Conservation (phyloP, 2,329 filamentous ascomycete species). For the Leptographium flavum region DNA sequence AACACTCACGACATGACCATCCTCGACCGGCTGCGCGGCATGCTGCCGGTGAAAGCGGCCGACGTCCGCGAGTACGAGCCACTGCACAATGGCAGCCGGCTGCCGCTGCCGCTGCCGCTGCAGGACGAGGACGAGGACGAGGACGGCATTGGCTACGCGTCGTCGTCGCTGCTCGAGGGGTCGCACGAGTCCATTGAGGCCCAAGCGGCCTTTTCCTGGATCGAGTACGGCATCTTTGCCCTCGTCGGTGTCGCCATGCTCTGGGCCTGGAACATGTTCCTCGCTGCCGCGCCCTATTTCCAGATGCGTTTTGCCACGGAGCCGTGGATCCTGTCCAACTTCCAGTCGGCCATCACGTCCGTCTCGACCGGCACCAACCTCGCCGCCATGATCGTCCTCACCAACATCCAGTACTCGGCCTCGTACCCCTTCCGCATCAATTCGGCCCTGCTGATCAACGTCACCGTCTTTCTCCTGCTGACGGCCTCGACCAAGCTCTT, state of each 20-base stretch:
- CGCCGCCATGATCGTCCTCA: slow-evolving; percentile 58
- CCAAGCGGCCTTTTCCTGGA: slow-evolving; percentile 56
- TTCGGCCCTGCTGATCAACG: slow-evolving; percentile 60
- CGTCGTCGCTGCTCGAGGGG: slow-evolving; percentile 15
- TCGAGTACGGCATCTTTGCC: slow-evolving; percentile 75
- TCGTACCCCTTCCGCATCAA: slow-evolving; percentile 83
- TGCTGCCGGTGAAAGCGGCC: slow-evolving; percentile 17
- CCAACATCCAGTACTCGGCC: slow-evolving; percentile 65
- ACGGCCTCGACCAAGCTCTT: slow-evolving; percentile 65
- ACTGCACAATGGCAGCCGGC: slow-evolving; percentile 12
- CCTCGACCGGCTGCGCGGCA: slow-evolving; percentile 25
- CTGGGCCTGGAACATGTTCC: slow-evolving; percentile 99
- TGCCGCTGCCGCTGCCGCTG: too few species aligned
- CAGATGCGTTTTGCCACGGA: slow-evolving; percentile 61
- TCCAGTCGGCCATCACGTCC: slow-evolving; percentile 79
- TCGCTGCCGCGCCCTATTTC: slow-evolving; percentile 90
- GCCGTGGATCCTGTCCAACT: slow-evolving; percentile 61
- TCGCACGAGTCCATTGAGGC: slow-evolving; percentile 6
- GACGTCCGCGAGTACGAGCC: slow-evolving; percentile 21
- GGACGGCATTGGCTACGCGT: slow-evolving; percentile 11
- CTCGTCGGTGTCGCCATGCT: slow-evolving; percentile 86
- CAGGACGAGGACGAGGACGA: too few species aligned
- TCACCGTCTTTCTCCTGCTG: slow-evolving; percentile 61
- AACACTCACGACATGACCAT: slow-evolving; percentile 1
- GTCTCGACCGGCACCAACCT: slow-evolving; percentile 79